These are phyloP conservation scores for Calonectria pseudoturangicola DNA, from an alignment of 2,329 filamentous ascomycete genomes.

Conservation along the genomic window DNA sequence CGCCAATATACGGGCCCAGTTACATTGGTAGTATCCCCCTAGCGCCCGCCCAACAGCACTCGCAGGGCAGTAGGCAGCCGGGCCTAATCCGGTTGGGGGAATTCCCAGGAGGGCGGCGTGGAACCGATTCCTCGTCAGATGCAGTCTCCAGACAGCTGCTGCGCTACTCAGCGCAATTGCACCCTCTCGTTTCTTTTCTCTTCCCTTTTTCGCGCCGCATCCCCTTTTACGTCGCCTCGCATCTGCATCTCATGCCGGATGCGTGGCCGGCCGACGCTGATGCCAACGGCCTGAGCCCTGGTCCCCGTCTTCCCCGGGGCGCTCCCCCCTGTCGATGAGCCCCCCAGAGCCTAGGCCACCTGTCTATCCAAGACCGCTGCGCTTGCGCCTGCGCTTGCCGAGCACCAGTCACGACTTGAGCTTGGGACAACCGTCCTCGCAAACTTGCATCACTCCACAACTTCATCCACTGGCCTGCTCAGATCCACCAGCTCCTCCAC, in stretches of 20 bases:
- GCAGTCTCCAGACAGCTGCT: conserved; percentile 5
- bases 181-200: conserved; percentile 9
- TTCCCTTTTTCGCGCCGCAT: conserved; percentile 10
- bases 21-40: conserved; percentile 20
- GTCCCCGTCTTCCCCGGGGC: conserved; percentile 7
- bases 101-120: conserved; percentile 27
- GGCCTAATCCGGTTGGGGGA: conserved; percentile 30
- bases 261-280: conserved; percentile 23
- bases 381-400: conserved; percentile 25
- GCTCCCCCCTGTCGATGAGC: conserved; percentile 2
- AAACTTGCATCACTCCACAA: conserved; percentile 26
- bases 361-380: conserved; percentile 8
- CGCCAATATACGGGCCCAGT: conserved; percentile 1
- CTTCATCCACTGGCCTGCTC: conserved; percentile 14
- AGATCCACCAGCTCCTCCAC: conserved; percentile 14
- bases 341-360: conserved; percentile 11
- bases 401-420: conserved; percentile 7
- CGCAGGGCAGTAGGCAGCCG: conserved; percentile 23
- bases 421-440: conserved; percentile 7
- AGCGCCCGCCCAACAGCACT: conserved; percentile 25
- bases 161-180: conserved; percentile 9
- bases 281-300: neutral
- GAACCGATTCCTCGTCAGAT: conserved; percentile 18
- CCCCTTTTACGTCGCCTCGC: conserved; percentile 22
- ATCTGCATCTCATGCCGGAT: conserved; percentile 20